Evolutionary conservation across 1,139 yeast genomes (phyloP).

Genomic region (Lodderomyces elongisporus): DNA sequence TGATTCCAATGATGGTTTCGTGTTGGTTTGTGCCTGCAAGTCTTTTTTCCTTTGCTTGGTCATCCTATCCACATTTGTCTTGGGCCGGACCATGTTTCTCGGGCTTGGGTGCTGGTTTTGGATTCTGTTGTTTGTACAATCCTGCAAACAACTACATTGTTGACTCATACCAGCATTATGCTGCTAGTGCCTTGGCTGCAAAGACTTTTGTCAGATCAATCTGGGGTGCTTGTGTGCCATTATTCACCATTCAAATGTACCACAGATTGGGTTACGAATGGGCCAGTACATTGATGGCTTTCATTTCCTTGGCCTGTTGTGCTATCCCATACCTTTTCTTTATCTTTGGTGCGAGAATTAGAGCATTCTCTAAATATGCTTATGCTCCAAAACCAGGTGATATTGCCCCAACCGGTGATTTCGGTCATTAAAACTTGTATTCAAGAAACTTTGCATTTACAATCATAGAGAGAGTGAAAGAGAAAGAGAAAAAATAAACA

Average conservation of each 20-base stretch:
- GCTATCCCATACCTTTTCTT: conserved; percentile 54
- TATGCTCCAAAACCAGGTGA: conserved; percentile 31
- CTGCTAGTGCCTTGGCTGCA: conserved; percentile 65
- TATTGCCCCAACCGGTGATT: not conserved
- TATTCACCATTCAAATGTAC: conserved; percentile 76
- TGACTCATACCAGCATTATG: conserved; percentile 67
- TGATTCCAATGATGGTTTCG: conserved; percentile 59
- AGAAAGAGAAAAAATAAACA: no score
- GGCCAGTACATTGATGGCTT: conserved; percentile 66
- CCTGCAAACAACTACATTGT: conserved; percentile 68
- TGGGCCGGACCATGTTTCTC: conserved; percentile 67
- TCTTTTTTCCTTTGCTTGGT: conserved; percentile 59
- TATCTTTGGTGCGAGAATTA: conserved; percentile 49
- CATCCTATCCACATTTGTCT: conserved; percentile 47
- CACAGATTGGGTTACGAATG: conserved; percentile 65
- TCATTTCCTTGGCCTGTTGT: conserved; percentile 59
- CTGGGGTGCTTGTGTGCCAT: conserved; percentile 72
- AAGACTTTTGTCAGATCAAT: conserved; percentile 63
- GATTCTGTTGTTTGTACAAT: conserved; percentile 56
- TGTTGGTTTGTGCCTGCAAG: conserved; percentile 63
- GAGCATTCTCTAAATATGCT: conserved; percentile 49
- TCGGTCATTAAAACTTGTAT: conserved; percentile 3
- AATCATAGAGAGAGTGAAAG: not conserved
- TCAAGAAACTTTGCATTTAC: not conserved
- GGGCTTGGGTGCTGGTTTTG: conserved; percentile 59